phyloP scores from a whole-genome alignment of 305 asterid species.

The Fraxinus baroniana region DNA sequence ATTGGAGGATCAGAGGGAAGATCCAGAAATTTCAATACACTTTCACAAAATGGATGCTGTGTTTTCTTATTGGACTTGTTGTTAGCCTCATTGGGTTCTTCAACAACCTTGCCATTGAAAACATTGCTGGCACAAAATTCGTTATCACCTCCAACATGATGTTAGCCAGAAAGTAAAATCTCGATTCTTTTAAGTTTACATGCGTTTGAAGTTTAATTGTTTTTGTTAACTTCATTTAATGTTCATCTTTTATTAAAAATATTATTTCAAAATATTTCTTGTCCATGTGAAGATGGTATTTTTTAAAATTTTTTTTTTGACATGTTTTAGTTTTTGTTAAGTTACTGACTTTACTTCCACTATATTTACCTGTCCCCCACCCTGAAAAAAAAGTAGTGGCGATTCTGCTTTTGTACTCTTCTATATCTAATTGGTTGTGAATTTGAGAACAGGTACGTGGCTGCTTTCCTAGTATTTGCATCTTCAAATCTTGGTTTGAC shows the following conservation, averaged over 20 bases:
- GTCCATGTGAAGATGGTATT: neutral
- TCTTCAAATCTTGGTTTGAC: conserved; percentile 70
- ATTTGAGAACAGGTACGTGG: conserved; percentile 50
- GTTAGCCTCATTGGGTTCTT: conserved; percentile 82
- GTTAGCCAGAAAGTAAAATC: conserved; percentile 63
- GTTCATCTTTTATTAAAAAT: neutral
- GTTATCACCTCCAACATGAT: conserved; percentile 95
- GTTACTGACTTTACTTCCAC: neutral
- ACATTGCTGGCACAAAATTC: conserved; percentile 85
- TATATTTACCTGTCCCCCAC: neutral
- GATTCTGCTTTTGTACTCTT: neutral
- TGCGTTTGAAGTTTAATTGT: conserved; percentile 3
- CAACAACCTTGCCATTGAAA: conserved; percentile 88
- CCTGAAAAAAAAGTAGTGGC: neutral
- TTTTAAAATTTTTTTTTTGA: neutral
- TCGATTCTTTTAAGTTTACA: neutral
- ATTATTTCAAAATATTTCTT: neutral
- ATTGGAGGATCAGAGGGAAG: conserved; percentile 78
- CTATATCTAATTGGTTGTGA: conserved; percentile 16
- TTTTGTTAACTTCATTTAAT: neutral
- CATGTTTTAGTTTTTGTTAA: neutral
- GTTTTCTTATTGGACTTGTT: conserved; percentile 70
- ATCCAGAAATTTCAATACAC: conserved; percentile 63
- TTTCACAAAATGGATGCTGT: conserved; percentile 74
- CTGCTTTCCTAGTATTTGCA: conserved; percentile 72